A percentile compares a stretch with the other conserved stretches of the same genome.
Conservation (phyloP, 139 green algal genomes). For the Diplosphaera chodatii region DNA sequence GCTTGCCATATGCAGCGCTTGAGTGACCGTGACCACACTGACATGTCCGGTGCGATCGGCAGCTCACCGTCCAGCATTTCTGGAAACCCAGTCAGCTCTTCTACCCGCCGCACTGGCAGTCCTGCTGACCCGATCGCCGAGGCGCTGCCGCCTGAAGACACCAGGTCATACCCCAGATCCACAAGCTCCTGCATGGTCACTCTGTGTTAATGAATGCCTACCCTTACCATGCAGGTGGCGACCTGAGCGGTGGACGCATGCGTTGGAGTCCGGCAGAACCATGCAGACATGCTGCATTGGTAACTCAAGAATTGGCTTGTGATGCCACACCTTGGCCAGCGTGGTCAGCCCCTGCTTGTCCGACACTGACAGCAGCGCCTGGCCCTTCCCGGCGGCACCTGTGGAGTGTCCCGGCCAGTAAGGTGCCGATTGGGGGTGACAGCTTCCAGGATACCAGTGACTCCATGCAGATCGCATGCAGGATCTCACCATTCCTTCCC, state of each 20-base stretch:
- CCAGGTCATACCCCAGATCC: constrained; percentile 80
- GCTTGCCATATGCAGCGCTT: too few species aligned
- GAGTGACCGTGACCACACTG: too few species aligned
- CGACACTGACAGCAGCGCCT: constrained; percentile 86
- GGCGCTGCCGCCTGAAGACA: constrained; percentile 93
- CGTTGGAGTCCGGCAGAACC: too few species aligned
- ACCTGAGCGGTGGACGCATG: too few species aligned
- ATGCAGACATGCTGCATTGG: too few species aligned
- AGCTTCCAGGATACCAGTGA: too few species aligned
- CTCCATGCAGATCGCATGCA: too few species aligned
- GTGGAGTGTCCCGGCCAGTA: neutral
- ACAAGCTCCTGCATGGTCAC: constrained; percentile 73
- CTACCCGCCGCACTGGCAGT: constrained; percentile 78
- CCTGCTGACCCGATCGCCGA: constrained; percentile 69
- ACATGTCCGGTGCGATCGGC: neutral
- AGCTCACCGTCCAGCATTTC: constrained; percentile 94
- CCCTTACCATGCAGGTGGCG: too few species aligned
- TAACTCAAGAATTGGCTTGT: too few species aligned
- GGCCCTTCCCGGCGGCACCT: constrained; percentile 21
- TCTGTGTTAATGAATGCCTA: too few species aligned
- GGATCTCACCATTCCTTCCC: too few species aligned
- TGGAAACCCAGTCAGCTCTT: constrained; percentile 92
- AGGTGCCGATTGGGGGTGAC: too few species aligned
- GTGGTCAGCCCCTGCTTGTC: constrained; percentile 81
- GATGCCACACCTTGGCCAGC: constrained; percentile 65